Conservation (phyloP, 208 protist genomes). For the Herpetomonas samuelpessoai region DNA sequence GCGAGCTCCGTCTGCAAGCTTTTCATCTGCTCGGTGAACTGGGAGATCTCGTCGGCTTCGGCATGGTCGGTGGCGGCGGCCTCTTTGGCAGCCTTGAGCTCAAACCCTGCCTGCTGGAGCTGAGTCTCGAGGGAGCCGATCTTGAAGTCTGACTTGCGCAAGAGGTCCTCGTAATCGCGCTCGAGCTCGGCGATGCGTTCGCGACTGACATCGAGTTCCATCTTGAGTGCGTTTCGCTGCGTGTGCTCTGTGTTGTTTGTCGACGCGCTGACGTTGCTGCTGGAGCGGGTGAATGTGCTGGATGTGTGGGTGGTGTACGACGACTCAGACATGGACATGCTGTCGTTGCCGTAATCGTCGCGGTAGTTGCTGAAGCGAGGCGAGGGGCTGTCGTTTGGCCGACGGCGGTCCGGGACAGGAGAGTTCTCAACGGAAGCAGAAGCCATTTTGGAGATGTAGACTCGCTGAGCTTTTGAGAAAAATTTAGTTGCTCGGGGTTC, state of each 20-base stretch:
- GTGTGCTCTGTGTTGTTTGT: slow-evolving; percentile 14
- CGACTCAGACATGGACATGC: slow-evolving; percentile 6
- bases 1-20: no score
- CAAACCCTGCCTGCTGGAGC: slow-evolving; percentile 5
- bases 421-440: slow-evolving; percentile 5
- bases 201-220: slow-evolving; percentile 35
- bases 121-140: slow-evolving; percentile 20
- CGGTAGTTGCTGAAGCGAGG: slow-evolving; percentile 9
- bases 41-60: no score
- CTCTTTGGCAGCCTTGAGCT: not conserved
- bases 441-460: not conserved
- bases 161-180: slow-evolving; percentile 22
- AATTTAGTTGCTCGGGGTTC: no score
- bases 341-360: slow-evolving; percentile 6
- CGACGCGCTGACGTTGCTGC: slow-evolving; percentile 7
- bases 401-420: slow-evolving; percentile 1
- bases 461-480: no score
- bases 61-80: no score
- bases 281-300: slow-evolving; percentile 7
- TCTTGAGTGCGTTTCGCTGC: slow-evolving; percentile 6
- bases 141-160: slow-evolving; percentile 31
- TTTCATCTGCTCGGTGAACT: no score
- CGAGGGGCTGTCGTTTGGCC: not conserved
- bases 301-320: slow-evolving; percentile 13
- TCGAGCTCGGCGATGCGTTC: slow-evolving; percentile 53